These are phyloP conservation scores for Suaeda aralocaspica DNA, from an alignment of 148 eudicot species.

Conservation along the genomic window DNA sequence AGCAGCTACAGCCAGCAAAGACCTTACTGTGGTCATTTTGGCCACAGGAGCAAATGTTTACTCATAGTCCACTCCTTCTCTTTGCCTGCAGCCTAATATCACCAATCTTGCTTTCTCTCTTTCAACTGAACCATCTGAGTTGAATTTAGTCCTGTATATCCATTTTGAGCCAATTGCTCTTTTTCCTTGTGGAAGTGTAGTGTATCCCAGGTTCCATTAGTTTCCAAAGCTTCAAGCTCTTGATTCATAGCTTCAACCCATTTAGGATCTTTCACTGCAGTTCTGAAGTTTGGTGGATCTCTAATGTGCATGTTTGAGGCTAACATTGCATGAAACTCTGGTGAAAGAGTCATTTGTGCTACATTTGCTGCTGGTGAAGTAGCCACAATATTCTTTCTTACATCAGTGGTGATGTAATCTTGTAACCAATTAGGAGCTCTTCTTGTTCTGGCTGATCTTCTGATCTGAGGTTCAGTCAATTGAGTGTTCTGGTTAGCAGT, in stretches of 20 bases:
- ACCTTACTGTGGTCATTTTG: neutral
- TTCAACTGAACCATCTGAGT: neutral
- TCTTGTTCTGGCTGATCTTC: too few relatives aligned
- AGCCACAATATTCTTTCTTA: too few relatives aligned
- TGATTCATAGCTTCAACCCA: neutral
- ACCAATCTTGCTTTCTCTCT: neutral
- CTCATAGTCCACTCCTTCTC: neutral
- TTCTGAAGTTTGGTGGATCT: neutral
- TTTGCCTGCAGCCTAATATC: neutral
- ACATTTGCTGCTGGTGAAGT: too few relatives aligned
- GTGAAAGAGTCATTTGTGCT: too few relatives aligned
- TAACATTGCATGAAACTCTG: too few relatives aligned
- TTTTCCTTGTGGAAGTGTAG: neutral
- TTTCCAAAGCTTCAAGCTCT: neutral
- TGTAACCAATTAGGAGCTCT: neutral
- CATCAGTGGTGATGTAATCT: neutral
- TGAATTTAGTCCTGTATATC: neutral
- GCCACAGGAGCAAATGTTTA: neutral
- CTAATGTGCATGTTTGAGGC: neutral
- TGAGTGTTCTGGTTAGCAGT: too few relatives aligned
- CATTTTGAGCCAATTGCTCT: neutral
- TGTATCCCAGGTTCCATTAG: neutral
- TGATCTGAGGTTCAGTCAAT: too few relatives aligned
- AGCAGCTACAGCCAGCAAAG: neutral
- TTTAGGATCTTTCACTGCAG: neutral